These are phyloP conservation scores for Raffaelea albimanens DNA, from an alignment of 2,329 filamentous ascomycete genomes.

Conservation along the genomic window DNA sequence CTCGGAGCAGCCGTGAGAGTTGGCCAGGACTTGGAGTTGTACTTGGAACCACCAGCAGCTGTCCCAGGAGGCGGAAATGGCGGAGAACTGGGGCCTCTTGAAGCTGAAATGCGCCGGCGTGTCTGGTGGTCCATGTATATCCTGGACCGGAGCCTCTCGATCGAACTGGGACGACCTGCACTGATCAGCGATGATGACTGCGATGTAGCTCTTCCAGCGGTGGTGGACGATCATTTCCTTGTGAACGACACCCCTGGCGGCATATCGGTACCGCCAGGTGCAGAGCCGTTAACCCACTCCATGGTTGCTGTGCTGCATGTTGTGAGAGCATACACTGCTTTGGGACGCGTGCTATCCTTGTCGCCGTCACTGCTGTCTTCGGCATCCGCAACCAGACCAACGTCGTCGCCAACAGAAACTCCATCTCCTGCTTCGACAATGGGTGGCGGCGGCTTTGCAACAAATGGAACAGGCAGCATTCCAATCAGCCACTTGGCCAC, in stretches of 20 bases:
- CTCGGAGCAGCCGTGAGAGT: constrained; percentile 69
- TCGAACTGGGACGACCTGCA: constrained; percentile 73
- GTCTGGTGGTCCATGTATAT: constrained; percentile 94
- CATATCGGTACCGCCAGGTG: constrained; percentile 40
- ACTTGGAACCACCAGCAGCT: constrained; percentile 55
- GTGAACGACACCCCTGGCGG: constrained; percentile 36
- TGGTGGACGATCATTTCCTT: constrained; percentile 68
- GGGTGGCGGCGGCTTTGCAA: background rate
- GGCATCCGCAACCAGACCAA: background rate
- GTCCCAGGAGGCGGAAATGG: constrained; percentile 9
- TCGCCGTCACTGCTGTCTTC: background rate
- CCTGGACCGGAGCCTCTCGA: constrained; percentile 69
- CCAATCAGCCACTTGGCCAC: constrained; percentile 58
- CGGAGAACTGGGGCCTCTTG: constrained; percentile 31
- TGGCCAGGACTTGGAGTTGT: constrained; percentile 75
- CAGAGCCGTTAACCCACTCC: constrained; percentile 54
- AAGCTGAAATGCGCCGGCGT: constrained; percentile 75
- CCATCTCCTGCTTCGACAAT: background rate
- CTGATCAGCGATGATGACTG: constrained; percentile 84
- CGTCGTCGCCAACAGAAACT: background rate
- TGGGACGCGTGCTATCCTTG: constrained; percentile 55
- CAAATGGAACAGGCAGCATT: constrained; percentile 45
- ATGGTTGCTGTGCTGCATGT: constrained; percentile 75
- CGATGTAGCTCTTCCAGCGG: constrained; percentile 69
- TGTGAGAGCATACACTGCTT: constrained; percentile 63